Evolutionary conservation across 441 rosid genomes (phyloP), one percentile per base, ranked within the genome.

Genomic region (Dalechampia spathulata): DNA sequence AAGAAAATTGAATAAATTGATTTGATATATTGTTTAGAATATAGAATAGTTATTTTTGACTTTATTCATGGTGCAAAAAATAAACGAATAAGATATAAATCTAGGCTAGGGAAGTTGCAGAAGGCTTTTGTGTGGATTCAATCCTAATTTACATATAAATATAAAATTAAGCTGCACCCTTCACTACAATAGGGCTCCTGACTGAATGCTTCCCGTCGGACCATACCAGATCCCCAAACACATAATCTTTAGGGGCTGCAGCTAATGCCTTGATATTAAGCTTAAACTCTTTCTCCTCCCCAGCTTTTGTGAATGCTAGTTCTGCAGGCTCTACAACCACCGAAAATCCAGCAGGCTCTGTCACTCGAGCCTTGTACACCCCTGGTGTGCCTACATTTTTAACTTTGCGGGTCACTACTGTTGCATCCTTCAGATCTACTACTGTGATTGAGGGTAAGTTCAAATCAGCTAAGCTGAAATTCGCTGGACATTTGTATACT

Each of bases 361-460:
- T 63, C 6, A 76, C 26, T 0, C 0, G 28, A 0, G 64, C 76
- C 0, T 5, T 41, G 46, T 90, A 90, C 0, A 81, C 75, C 0
- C 64, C 72, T 0, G 87, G 74, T 0, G 80, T 10, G 0, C 88
- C 90, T 0, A 82, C 92, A 39, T 87, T 90, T 72, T 68, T 87
- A 3, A 83, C 64, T 34, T 45, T 76, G 1, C 90, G 73, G 1
- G 70, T 66, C 5, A 75, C 38, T 0, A 38, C 54, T 2, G 58
- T 38, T 1, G 71, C 17, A 48, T 55, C 64, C 0, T 17, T 38
- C 9, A 76, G 64, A 10, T 42, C 10, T 1, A 80, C 69, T 49
- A 83, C 69, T n/a, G 80, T 25, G 61, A 85, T 78, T 12, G 92
- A 77, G n/a, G 96, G 94, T 64, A 83, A 80, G 76, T 87, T 90